These are phyloP conservation scores for Boechera divaricarpa DNA, from an alignment of 345 rosid species.

Conservation along the genomic window DNA sequence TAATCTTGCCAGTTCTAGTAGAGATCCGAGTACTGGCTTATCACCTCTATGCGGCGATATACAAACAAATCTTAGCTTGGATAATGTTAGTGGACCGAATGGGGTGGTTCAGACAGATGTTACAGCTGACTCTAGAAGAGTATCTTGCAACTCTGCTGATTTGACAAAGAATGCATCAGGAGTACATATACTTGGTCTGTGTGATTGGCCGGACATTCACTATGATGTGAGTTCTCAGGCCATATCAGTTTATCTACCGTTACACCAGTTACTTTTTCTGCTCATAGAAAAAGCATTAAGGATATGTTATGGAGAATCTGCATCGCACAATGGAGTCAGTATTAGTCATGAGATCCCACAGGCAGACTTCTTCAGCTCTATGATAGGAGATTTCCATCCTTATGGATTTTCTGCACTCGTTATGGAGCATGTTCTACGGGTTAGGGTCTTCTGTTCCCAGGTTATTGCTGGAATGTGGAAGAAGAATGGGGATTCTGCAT, in stretches of 20 bases:
- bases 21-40: constrained; percentile 47
- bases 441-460: constrained; percentile 89
- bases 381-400: constrained; percentile 71
- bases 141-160: constrained; percentile 44
- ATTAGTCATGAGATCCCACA: constrained; percentile 44
- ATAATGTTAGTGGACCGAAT: constrained; percentile 46
- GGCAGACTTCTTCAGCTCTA: constrained; percentile 67
- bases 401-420: constrained; percentile 77
- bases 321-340: constrained; percentile 34
- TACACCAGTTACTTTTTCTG: constrained; percentile 80
- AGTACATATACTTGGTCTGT: constrained; percentile 54
- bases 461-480: constrained; percentile 97
- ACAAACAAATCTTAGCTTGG: constrained; percentile 47
- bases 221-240: constrained; percentile 85
- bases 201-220: constrained; percentile 71
- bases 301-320: constrained; percentile 69
- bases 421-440: constrained; percentile 92
- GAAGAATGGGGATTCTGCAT: constrained; percentile 84
- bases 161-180: constrained; percentile 46
- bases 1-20: constrained; percentile 59
- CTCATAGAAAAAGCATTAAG: constrained; percentile 73
- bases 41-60: constrained; percentile 46
- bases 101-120: constrained; percentile 43
- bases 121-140: constrained; percentile 44
- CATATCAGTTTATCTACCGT: constrained; percentile 80